Evolutionary conservation across 2,329 filamentous ascomycete species (phyloP).

Genomic region (Trichoderma polysporum): DNA sequence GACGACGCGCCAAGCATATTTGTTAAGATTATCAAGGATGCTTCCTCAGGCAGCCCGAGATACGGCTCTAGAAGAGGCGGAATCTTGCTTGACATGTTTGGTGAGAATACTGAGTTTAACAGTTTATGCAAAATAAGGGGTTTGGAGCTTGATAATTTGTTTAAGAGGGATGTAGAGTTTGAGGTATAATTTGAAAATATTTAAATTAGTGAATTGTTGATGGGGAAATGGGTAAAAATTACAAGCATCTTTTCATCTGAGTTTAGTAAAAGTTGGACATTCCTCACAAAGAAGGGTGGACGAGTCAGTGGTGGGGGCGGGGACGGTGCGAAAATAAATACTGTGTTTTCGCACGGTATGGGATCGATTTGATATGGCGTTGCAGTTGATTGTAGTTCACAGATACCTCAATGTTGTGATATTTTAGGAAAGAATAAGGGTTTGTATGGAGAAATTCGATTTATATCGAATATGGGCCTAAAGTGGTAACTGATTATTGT

Average conservation of each 20-base stretch:
- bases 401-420: too few relatives aligned
- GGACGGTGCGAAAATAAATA: constrained; percentile 9
- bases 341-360: background rate
- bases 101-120: background rate
- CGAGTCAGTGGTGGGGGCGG: constrained; percentile 21
- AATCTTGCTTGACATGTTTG: constrained; percentile 49
- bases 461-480: too few relatives aligned
- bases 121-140: background rate
- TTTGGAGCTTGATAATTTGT: background rate
- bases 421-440: too few relatives aligned
- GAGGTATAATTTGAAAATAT: background rate
- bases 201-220: background rate
- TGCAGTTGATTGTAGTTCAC: too few relatives aligned
- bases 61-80: constrained; percentile 66
- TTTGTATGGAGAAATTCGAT: too few relatives aligned
- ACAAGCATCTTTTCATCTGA: background rate
- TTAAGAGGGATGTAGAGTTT: background rate
- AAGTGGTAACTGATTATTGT: too few relatives aligned
- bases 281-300: background rate
- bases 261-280: background rate
- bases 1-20: constrained; percentile 63
- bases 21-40: constrained; percentile 65
- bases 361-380: background rate
- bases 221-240: background rate
- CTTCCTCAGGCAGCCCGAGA: constrained; percentile 55